A percentile compares a stretch with the other conserved stretches of the same genome.
These are phyloP conservation scores for Thozetella sp. DNA, from an alignment of 495 filamentous ascomycete species.

Conservation along the genomic window DNA sequence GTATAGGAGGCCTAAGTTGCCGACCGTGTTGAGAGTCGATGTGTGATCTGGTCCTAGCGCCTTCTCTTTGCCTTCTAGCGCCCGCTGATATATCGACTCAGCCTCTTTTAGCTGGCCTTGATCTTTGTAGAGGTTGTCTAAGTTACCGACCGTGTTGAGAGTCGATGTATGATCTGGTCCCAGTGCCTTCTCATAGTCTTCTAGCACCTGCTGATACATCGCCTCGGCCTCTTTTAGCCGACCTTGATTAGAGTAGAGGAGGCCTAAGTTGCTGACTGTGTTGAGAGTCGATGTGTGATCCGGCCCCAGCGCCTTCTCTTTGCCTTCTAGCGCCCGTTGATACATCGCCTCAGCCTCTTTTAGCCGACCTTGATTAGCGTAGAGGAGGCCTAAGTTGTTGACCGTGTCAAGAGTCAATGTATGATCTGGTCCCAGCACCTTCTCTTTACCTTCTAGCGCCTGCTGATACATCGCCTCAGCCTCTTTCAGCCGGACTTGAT, in stretches of 20 bases:
- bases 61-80: conserved; percentile 33
- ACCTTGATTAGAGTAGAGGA: conserved; percentile 25
- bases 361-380: conserved; percentile 20
- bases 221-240: conserved; percentile 29
- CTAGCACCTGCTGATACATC: conserved; percentile 34
- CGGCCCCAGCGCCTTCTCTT: conserved; percentile 32
- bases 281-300: conserved; percentile 34
- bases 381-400: conserved; percentile 28
- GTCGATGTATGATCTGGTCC: conserved; percentile 20
- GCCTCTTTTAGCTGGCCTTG: conserved; percentile 25
- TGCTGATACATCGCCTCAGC: conserved; percentile 26
- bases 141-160: conserved; percentile 18
- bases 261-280: conserved; percentile 21
- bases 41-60: conserved; percentile 35
- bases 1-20: too few relatives aligned
- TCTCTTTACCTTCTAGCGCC: conserved; percentile 26
- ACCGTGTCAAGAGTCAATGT: conserved; percentile 26
- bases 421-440: conserved; percentile 22
- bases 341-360: conserved; percentile 31
- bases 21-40: conserved; percentile 34
- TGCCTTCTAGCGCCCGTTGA: conserved; percentile 32
- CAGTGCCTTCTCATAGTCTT: conserved; percentile 24
- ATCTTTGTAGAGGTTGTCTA: too few relatives aligned
- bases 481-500: conserved; percentile 11
- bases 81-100: conserved; percentile 29